Base-by-base conservation (phyloP, 1,284 basidiomycete species). In the Cystobasidiaceae sp. region DNA sequence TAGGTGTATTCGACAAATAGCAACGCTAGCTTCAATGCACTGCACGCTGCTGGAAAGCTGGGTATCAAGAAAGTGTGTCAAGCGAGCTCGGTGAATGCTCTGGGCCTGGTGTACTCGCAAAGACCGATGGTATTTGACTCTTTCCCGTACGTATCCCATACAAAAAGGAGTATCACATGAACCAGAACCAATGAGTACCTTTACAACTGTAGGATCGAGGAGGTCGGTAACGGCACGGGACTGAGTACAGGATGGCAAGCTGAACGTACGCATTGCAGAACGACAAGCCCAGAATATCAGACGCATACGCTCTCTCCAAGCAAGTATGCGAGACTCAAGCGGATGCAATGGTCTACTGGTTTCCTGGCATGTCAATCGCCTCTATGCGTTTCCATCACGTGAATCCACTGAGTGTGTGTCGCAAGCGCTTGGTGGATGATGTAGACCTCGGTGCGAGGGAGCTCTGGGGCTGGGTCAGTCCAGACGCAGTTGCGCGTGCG, bases 21-120 rank as follows among this genome's bases (percentile, higher is more conserved):
- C n/a, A 46, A 32, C 33, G 43, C 43, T 23, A 56, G 57, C 6
- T 78, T 71, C 68, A 77, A 77, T 51, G 73, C 74, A 2, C 69
- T 78, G 8, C 68, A 52, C 27, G 72, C 75, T 19, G 76, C 76
- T 3, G 72, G 67, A 0, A 72, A 85, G 81, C 77, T 88, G 23
- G 84, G 83, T 2, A 88, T 89, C 72, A 80, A 79, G 25, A 81
- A 84, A 6, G 77, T 89, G 27, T 85, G 83, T 0, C 82, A 85
- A 73, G 87, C 88, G 7, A 88, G 86, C 11, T 83, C 82, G 15
- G 84, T 85, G 58, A 89, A 90, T 72, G 84, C 86, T 5, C 69
- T 78, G 8, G 75, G 77, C 0, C 68, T 76, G 67, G 67, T 50
- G 74, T 75, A 52, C 62, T 74, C 72, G 0, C 19, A 23, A 25